Evolutionary conservation across 768 basidiomycete species (phyloP), one percentile per base, ranked within the genome.

Genomic region (Chalciporus sphaerocephalus): DNA sequence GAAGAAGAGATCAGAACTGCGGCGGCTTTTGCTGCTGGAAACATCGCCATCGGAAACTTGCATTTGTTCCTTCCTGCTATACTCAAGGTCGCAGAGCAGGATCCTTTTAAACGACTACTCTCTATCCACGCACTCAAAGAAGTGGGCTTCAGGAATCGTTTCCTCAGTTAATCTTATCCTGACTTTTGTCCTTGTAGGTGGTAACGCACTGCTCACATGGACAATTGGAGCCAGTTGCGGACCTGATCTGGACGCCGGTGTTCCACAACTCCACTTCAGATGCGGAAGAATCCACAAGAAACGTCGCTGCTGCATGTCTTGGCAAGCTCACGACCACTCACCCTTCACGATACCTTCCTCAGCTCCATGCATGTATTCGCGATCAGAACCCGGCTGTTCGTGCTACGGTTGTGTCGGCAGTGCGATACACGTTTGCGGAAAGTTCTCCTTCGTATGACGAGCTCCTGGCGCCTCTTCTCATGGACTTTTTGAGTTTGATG

Each of bases 281-380:
- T 50, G 78, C 87, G 13, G 95, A 95, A 50, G 95, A 97, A 67
- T 87, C 87, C 7, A 87, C 91, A 1, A 74, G 94, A 40, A 97
- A 96, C 60, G 91, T 97, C 28, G 92, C 94, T 20, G 93, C 96
- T 37, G 94, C 95, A 3, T 97, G 94, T 61, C 77, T 99, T 15
- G 96, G 96, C 25, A 96, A 97, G 66, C 74, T 99, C 23, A 94
- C 93, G 0, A 90, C 89, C 0, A 88, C 91, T 1, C 87, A 93
- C 46, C 93, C 96, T 4, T 81, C 85, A 0, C 83, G 83, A 55
- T 99, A 95, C 64, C 74, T 98, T 15, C 91, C 92, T 2, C 91
- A 96, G 57, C 80, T 99, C 9, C 93, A 97, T 58, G 89, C 78
- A 36, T 83, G 85, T 35, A 83, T 90, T 58, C 72, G 63, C 23